Conservation (phyloP, 805 yeast species). For the Yamadazyma kitorensis region DNA sequence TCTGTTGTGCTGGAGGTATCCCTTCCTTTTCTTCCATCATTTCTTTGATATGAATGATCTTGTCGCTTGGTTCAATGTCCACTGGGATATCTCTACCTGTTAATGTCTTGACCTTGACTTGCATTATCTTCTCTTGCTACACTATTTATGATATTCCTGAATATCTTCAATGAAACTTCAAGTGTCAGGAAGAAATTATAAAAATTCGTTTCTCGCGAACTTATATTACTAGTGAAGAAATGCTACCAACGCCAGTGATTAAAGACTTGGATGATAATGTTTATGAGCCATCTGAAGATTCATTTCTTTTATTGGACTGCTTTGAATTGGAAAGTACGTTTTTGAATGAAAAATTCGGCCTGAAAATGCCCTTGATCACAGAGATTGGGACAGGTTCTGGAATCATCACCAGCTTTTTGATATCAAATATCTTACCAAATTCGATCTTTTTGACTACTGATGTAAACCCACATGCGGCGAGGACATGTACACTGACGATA, state of each 20-base stretch:
- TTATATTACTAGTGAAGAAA: too few relatives aligned
- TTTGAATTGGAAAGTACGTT: slow-evolving; percentile 57
- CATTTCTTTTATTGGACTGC: slow-evolving; percentile 78
- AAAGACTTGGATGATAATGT: slow-evolving; percentile 62
- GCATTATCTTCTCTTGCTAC: too few relatives aligned
- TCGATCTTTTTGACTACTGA: slow-evolving; percentile 70
- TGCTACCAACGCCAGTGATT: slow-evolving; percentile 80
- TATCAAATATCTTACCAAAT: slow-evolving; percentile 49
- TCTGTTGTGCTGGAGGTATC: slow-evolving; percentile 93
- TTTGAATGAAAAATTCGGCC: slow-evolving; percentile 21
- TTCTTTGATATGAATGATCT: slow-evolving; percentile 76
- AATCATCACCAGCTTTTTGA: slow-evolving; percentile 74
- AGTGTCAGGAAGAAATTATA: too few relatives aligned
- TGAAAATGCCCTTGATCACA: slow-evolving; percentile 51
- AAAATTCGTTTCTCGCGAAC: too few relatives aligned
- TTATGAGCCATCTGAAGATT: slow-evolving; percentile 94
- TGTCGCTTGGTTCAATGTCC: slow-evolving; percentile 68
- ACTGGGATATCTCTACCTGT: slow-evolving; percentile 82
- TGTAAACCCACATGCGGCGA: slow-evolving; percentile 75
- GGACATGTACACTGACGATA: slow-evolving; percentile 29
- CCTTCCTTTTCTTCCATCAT: slow-evolving; percentile 95
- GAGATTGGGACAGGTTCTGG: slow-evolving; percentile 96
- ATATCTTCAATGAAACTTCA: too few relatives aligned
- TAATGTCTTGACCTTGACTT: slow-evolving; percentile 70
- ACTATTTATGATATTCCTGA: too few relatives aligned